phyloP scores from a whole-genome alignment of 306 rosid species.

The Citrullus colocynthis region DNA sequence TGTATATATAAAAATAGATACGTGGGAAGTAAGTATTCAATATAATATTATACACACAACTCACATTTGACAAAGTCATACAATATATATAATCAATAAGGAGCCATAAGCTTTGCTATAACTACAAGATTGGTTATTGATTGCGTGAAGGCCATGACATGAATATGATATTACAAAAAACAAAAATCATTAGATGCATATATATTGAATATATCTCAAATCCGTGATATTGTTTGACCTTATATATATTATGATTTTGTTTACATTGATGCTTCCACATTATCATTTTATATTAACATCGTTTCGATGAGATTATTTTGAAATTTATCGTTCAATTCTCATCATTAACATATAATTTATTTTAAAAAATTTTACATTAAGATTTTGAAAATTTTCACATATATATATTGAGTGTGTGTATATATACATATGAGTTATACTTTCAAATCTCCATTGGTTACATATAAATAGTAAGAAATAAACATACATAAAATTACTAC shows the following conservation, averaged over 20 bases:
- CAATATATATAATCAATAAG: neutral
- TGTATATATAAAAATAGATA: neutral
- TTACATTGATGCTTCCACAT: neutral
- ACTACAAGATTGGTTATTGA: neutral
- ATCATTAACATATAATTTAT: neutral
- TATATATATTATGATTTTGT: neutral
- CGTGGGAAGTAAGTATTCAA: neutral
- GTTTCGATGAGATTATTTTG: neutral
- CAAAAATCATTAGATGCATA: neutral
- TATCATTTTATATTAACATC: neutral
- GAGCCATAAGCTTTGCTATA: neutral
- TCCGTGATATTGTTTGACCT: neutral
- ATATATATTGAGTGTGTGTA: too few relatives aligned
- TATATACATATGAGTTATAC: too few relatives aligned
- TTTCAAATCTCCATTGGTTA: too few relatives aligned
- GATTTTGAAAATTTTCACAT: too few relatives aligned
- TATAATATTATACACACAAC: neutral
- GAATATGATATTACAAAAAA: neutral
- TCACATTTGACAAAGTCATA: neutral
- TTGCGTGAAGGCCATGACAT: neutral
- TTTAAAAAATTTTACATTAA: neutral
- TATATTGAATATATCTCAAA: neutral
- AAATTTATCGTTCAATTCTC: neutral
- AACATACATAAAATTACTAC: too few relatives aligned
- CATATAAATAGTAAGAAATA: too few relatives aligned